Evolutionary conservation across 2,329 filamentous ascomycete genomes (phyloP).

Genomic region (Verticillium isaacii): DNA sequence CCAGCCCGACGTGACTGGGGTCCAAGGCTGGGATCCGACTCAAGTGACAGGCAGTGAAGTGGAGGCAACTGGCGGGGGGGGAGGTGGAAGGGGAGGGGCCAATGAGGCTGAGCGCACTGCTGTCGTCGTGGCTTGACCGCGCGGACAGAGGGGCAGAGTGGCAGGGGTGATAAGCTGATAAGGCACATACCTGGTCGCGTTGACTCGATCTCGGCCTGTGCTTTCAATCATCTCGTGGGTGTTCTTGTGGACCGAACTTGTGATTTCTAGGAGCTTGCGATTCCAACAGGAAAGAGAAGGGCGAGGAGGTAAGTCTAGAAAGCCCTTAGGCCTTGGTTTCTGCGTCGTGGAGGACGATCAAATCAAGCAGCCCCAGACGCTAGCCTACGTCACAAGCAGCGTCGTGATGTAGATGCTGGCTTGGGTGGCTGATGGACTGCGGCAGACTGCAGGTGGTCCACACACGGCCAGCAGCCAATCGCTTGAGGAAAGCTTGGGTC

Average conservation of each 20-base stretch:
- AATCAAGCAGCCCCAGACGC: background rate
- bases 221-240: background rate
- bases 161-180: background rate
- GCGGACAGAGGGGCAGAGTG: background rate
- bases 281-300: background rate
- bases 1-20: background rate
- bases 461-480: background rate
- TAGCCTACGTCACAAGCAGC: background rate
- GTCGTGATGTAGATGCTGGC: background rate
- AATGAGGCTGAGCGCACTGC: background rate
- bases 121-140: background rate
- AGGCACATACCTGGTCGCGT: background rate
- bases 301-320: background rate
- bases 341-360: background rate
- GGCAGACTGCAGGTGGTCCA: background rate
- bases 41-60: background rate
- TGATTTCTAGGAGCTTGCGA: background rate
- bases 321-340: background rate
- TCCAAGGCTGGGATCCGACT: background rate
- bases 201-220: background rate
- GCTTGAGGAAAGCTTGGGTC: background rate
- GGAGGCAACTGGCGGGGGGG: background rate
- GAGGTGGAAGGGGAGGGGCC: background rate
- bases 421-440: background rate
- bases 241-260: background rate